A percentile compares a stretch with the other conserved stretches of the same genome.
Conservation (phyloP, 108 stramenopile species). For the Schizochytrium sp. region DNA sequence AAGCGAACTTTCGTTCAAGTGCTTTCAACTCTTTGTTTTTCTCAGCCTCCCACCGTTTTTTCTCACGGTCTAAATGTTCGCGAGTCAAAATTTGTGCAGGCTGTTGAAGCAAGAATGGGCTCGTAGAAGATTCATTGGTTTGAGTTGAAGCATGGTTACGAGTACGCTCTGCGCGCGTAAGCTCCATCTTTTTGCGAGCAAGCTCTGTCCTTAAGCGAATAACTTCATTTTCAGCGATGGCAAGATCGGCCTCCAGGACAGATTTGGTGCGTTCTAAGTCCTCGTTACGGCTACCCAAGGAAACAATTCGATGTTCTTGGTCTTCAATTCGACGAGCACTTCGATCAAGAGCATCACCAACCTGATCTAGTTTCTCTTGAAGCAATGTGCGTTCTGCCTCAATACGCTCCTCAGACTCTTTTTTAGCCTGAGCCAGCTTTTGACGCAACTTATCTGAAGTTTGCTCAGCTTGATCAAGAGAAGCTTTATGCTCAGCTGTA, state of each 20-base stretch:
- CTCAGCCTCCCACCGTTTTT: constrained; percentile 45
- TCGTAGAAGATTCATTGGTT: background rate
- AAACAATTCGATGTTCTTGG: constrained; percentile 3
- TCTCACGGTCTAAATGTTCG: background rate
- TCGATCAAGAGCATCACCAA: background rate
- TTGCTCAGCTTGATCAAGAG: background rate
- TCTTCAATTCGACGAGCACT: constrained; percentile 15
- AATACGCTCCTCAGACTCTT: background rate
- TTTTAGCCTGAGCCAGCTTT: background rate
- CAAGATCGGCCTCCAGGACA: constrained; percentile 28
- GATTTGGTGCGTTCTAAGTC: constrained; percentile 31
- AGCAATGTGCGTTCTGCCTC: background rate
- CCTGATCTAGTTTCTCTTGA: constrained; percentile 17
- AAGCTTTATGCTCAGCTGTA: background rate
- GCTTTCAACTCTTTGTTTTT: constrained; percentile 41
- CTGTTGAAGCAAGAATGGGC: background rate
- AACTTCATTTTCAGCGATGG: constrained; percentile 34
- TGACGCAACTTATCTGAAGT: background rate
- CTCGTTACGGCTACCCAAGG: background rate
- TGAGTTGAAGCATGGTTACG: constrained; percentile 13
- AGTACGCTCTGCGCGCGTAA: background rate
- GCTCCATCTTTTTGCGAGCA: constrained; percentile 43
- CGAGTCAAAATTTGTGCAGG: background rate
- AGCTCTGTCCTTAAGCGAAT: constrained; percentile 47
- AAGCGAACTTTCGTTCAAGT: constrained; percentile 26